phyloP scores from a whole-genome alignment of 2,329 filamentous ascomycete species.

The Dactylellina haptotyla region DNA sequence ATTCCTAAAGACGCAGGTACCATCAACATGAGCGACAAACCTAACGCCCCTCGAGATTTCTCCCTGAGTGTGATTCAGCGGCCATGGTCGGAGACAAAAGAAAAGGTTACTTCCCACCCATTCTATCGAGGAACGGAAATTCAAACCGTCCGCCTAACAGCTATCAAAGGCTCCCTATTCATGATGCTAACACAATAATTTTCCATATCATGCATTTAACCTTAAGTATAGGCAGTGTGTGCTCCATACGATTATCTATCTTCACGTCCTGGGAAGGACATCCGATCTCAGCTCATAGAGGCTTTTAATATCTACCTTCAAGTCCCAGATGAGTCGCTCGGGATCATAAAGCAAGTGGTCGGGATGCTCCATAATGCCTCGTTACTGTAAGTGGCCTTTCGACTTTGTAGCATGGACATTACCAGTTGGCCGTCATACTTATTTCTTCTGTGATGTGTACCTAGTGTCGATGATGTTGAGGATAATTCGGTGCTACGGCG shows the following conservation, averaged over 20 bases:
- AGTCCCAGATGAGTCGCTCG: conserved; percentile 75
- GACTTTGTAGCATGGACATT: background rate
- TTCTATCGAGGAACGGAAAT: background rate
- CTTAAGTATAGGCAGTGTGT: conserved; percentile 34
- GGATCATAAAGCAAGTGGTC: conserved; percentile 80
- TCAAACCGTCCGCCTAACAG: background rate
- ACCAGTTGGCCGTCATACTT: background rate
- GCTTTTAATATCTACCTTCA: conserved; percentile 84
- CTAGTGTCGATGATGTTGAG: conserved; percentile 81
- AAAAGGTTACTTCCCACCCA: conserved; percentile 59
- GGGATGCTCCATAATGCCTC: conserved; percentile 88
- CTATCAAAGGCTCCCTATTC: background rate
- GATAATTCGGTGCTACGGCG: conserved; percentile 80
- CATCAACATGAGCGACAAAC: conserved; percentile 7
- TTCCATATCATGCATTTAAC: too few species aligned
- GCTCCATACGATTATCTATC: conserved; percentile 81
- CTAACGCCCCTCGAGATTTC: conserved; percentile 36
- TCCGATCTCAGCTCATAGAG: conserved; percentile 79
- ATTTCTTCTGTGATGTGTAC: too few species aligned
- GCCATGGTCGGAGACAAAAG: conserved; percentile 58
- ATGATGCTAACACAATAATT: background rate
- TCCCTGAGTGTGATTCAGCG: conserved; percentile 40
- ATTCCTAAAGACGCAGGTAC: background rate
- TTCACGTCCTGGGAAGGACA: conserved; percentile 83
- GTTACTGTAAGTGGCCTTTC: conserved; percentile 66